Evolutionary conservation across 257 asterid species (phyloP).

Genomic region (Craterostigma plantagineum): DNA sequence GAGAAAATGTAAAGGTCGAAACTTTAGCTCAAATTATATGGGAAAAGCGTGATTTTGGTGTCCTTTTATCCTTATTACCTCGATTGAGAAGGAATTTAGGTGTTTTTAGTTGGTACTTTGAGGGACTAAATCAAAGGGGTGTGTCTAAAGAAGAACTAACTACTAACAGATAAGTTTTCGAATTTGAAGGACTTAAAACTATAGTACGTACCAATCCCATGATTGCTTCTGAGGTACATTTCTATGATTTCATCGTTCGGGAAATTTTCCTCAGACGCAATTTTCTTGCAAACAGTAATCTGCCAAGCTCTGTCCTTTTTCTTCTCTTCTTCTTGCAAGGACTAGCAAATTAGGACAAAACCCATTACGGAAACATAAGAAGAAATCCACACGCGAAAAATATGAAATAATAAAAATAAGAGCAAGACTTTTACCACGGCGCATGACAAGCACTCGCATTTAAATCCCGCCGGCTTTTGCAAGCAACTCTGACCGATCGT

Average conservation of each 20-base stretch:
- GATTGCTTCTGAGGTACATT: slow-evolving; percentile 41
- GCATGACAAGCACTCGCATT: slow-evolving; percentile 58
- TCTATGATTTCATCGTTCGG: slow-evolving; percentile 51
- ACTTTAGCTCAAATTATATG: slow-evolving; percentile 1
- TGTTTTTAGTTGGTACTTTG: no score
- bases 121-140: no score
- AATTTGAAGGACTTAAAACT: no score
- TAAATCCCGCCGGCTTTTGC: slow-evolving; percentile 49
- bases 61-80: background rate
- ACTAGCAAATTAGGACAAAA: slow-evolving; percentile 33
- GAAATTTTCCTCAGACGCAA: slow-evolving; percentile 44
- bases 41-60: background rate
- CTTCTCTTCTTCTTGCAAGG: slow-evolving; percentile 41
- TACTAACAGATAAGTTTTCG: background rate
- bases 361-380: slow-evolving; percentile 4
- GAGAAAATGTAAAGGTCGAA: background rate
- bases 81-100: background rate
- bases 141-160: background rate
- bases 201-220: slow-evolving; percentile 34
- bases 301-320: slow-evolving; percentile 50
- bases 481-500: slow-evolving; percentile 37
- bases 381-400: background rate
- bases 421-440: slow-evolving; percentile 32
- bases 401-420: slow-evolving; percentile 1
- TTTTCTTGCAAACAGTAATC: slow-evolving; percentile 46